Evolutionary conservation across 1,139 yeast species (phyloP), one percentile per base, ranked within the genome.

Genomic region (Yamadazyma blattariae): DNA sequence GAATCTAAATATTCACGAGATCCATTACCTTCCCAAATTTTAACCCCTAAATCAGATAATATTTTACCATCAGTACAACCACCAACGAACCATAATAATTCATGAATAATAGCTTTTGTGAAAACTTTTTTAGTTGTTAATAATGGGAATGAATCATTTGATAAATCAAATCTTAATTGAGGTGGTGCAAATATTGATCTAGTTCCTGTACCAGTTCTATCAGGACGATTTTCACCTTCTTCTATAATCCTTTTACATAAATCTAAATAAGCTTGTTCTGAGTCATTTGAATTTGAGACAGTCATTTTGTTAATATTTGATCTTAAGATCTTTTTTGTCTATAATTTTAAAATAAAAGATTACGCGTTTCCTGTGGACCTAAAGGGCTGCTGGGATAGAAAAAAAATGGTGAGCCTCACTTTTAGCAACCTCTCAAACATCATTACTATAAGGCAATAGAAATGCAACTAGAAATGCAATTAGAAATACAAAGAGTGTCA

Each of bases 11-110:
- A 92, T 59, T 88, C 96, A 44, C 97, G 72, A 20, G 96, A 85
- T n/a, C 98, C 98, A 55, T 92, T 94, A 15, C 98, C 98, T 59
- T 94, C 97, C 99, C 99, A 92, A 38, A 92, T 92, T 54, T 80
- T 89, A 15, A 92, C 95, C 21, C 95, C 96, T 47, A 84, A 75
- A 4, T 82, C 95, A 14, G 83, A 67, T 30, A 92, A 67, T 46
- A 76, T 70, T 48, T 82, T 83, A 18, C 94, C 95, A 55, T 90
- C 95, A 0, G 99, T 92, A 46, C 83, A 78, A 1, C 97, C 98
- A 3, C 79, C 71, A 10, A 94, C 75, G 56, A 92, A 92, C 99
- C 99, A 94, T 18, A 92, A 68, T 19, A 92, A 70, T 57, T 92
- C 98, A 46, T 87, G 82, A 29, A 90, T 77, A 30, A 92, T 88